Base-by-base conservation (phyloP, 352 stramenopile species). In the Phytophthora citrophthora region DNA sequence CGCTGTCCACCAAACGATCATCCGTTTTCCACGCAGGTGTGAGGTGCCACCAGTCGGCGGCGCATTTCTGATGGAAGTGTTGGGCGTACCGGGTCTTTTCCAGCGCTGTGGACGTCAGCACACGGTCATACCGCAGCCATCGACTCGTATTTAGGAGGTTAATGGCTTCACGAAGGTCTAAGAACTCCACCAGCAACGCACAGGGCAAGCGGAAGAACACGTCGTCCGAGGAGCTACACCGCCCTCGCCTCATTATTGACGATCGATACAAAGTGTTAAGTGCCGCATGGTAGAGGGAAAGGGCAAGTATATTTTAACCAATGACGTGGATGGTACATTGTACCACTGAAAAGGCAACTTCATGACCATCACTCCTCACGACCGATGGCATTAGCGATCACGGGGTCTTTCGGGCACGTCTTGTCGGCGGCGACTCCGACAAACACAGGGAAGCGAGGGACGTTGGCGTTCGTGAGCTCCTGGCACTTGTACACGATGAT, bases 401-500 rank as follows among this genome's bases (percentile, higher is more conserved):
- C 54, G 16, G 80, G 80, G 50, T 89, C 80, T 24, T 53, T 84
- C 1, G 80, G 59, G 11, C 59, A 63, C 20, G 54, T 79, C 49
- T 90, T 88, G 58, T 90, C 81, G 6, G 76, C 77, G 3, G 79
- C 77, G 16, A 88, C 4, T 1, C 81, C 81, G 26, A 90, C 60
- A 61, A 89, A 94, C 24, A 88, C 77, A 0, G 85, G 85, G 70
- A 94, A 94, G 9, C 85, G 78, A 13, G 85, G 85, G 52, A 90
- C 85, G 18, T 76, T 74, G 55, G 77, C 77, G 50, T 80, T 79
- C 49, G 81, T 94, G 41, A 90, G 77, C 62, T 94, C 85, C 56
- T 92, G 82, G 36, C 80, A 94, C 57, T 90, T 90, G 75, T 91
- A 92, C 66, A 90, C 86, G 47, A 94, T 72, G 58, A 90, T 86